Percentiles rank a stretch among this genome's conserved stretches.
Conservation (phyloP, 768 basidiomycete species). For the Suillus subalutaceus region DNA sequence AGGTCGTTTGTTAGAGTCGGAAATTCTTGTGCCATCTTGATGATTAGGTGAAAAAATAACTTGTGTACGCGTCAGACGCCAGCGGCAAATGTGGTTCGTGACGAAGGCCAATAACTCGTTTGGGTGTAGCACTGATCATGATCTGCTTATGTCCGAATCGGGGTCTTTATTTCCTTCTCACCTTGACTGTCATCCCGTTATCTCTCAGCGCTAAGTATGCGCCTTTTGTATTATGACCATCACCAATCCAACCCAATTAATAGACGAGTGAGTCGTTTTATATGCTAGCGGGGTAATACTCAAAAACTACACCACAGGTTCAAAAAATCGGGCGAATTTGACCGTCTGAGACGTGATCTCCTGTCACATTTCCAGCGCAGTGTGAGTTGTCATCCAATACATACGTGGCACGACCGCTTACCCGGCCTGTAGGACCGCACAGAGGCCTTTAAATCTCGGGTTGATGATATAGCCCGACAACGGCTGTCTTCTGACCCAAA, state of each 20-base stretch:
- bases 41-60: neutral
- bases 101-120: neutral
- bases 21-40: constrained; percentile 48
- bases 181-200: neutral
- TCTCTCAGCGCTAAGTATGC: constrained; percentile 7
- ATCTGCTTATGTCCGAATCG: constrained; percentile 7
- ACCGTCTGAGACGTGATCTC: constrained; percentile 68
- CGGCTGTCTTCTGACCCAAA: constrained; percentile 57
- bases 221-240: constrained; percentile 43
- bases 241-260: constrained; percentile 60
- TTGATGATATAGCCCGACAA: constrained; percentile 64
- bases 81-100: neutral
- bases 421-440: constrained; percentile 47
- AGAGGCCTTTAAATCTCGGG: constrained; percentile 54
- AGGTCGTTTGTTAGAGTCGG: constrained; percentile 87
- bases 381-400: constrained; percentile 42
- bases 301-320: constrained; percentile 47
- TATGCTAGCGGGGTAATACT: neutral
- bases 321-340: constrained; percentile 81
- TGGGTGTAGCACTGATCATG: neutral
- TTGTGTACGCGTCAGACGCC: neutral
- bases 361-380: constrained; percentile 62
- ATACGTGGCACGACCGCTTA: neutral
- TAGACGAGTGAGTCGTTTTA: constrained; percentile 55
- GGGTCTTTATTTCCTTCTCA: neutral